phyloP scores from a whole-genome alignment of 371 early-diverging fungal genomes.

The Polyrhizophydium stewartii region DNA sequence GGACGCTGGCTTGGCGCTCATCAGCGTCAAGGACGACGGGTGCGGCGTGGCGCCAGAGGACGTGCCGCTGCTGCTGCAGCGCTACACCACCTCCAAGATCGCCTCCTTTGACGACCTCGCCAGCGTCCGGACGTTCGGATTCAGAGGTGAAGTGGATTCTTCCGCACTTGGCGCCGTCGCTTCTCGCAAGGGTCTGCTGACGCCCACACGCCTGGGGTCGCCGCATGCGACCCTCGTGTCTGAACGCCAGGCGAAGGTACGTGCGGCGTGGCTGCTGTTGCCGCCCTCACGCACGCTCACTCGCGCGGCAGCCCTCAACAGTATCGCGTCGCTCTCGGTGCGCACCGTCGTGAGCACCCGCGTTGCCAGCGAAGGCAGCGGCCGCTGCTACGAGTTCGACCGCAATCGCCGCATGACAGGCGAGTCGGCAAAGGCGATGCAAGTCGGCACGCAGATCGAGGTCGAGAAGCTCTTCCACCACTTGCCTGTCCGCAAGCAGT shows the following conservation, averaged over 20 bases:
- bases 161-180: too few relatives aligned
- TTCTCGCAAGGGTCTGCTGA: too few relatives aligned
- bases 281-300: too few relatives aligned
- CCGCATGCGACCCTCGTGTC: too few relatives aligned
- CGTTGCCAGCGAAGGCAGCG: slow-evolving; percentile 25
- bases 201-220: too few relatives aligned
- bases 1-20: slow-evolving; percentile 28
- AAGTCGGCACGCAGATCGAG: slow-evolving; percentile 31
- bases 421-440: neutral
- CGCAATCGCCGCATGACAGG: slow-evolving; percentile 19
- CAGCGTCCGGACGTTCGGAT: slow-evolving; percentile 50
- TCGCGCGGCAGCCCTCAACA: slow-evolving; percentile 47
- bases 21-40: slow-evolving; percentile 47
- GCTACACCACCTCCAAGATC: slow-evolving; percentile 61
- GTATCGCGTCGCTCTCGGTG: slow-evolving; percentile 37
- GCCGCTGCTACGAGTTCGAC: slow-evolving; percentile 33
- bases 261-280: too few relatives aligned
- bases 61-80: slow-evolving; percentile 33
- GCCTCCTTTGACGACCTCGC: slow-evolving; percentile 43
- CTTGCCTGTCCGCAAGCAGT: slow-evolving; percentile 44
- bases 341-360: slow-evolving; percentile 33
- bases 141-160: slow-evolving; percentile 42
- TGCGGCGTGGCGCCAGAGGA: slow-evolving; percentile 49
- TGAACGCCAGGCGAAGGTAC: too few relatives aligned
- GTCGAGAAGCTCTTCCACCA: slow-evolving; percentile 37